Evolutionary conservation across 495 filamentous ascomycete species (phyloP).

Genomic region (Emericellopsis terricola): DNA sequence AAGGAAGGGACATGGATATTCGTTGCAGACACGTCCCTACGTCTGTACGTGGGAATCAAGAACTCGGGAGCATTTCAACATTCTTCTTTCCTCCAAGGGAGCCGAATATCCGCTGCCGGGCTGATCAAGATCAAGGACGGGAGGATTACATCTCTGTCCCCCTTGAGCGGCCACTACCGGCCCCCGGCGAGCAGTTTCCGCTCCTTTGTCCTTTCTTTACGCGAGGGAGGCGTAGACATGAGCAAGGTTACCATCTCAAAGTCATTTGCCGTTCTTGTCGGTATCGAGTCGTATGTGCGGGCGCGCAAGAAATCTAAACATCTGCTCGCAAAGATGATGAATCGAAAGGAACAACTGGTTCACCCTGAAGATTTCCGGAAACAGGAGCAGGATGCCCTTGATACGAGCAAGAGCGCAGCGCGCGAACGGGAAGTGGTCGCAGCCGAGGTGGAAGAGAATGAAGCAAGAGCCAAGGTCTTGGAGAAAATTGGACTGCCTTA

Average conservation of each 20-base stretch:
- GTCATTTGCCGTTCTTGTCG: conserved; percentile 64
- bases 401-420: conserved; percentile 32
- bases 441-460: conserved; percentile 18
- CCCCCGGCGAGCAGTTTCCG: conserved; percentile 66
- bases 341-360: conserved; percentile 17
- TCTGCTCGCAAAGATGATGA: conserved; percentile 14
- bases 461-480: conserved; percentile 12
- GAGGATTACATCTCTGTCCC: conserved; percentile 35
- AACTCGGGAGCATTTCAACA: conserved; percentile 80
- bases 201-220: conserved; percentile 55
- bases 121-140: conserved; percentile 73
- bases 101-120: conserved; percentile 65
- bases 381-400: conserved; percentile 21
- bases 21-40: conserved; percentile 69
- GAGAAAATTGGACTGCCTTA: conserved; percentile 12
- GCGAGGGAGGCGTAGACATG: conserved; percentile 63
- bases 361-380: conserved; percentile 23
- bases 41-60: conserved; percentile 84
- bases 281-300: conserved; percentile 61
- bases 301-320: conserved; percentile 40
- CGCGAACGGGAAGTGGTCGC: conserved; percentile 23
- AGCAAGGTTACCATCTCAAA: conserved; percentile 56
- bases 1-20: conserved; percentile 83
- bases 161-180: conserved; percentile 69
- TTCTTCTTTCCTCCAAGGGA: conserved; percentile 69